Percentiles rank a stretch among this genome's conserved stretches.
Conservation (phyloP, 2,329 filamentous ascomycete species). For the Botrytis pseudocinerea region DNA sequence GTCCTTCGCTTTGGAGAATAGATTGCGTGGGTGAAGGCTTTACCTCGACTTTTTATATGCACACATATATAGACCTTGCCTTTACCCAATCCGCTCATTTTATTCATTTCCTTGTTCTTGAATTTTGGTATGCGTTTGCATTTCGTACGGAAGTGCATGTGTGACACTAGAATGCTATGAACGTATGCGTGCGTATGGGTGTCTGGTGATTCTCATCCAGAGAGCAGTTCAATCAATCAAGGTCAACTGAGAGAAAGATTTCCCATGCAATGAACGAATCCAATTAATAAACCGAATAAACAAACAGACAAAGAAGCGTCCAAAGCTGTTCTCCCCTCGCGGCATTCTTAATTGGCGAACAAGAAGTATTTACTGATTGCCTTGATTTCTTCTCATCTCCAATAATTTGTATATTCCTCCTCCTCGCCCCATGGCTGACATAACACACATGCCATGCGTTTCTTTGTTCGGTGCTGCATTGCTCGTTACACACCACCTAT, state of each 20-base stretch:
- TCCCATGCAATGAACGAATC: background rate
- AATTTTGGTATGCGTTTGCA: background rate
- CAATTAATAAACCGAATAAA: background rate
- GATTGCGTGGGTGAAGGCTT: background rate
- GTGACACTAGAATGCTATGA: slow-evolving; percentile 2
- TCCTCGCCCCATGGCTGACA: background rate
- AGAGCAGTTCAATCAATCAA: background rate
- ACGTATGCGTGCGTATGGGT: background rate
- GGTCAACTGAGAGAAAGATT: background rate
- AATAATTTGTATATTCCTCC: background rate
- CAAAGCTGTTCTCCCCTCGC: background rate
- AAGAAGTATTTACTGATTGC: background rate
- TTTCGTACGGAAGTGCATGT: background rate
- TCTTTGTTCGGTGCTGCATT: background rate
- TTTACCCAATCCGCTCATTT: background rate
- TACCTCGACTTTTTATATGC: background rate
- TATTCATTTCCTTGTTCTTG: background rate
- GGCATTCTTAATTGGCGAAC: background rate
- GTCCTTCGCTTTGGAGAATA: background rate
- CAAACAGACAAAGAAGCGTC: background rate
- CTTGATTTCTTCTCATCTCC: background rate
- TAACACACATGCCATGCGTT: background rate
- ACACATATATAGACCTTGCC: too few species aligned
- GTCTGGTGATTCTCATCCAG: background rate
- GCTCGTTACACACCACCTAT: background rate